These are phyloP conservation scores for Sanghuangporus sanghuang DNA, from an alignment of 1,284 basidiomycete species.

Conservation along the genomic window DNA sequence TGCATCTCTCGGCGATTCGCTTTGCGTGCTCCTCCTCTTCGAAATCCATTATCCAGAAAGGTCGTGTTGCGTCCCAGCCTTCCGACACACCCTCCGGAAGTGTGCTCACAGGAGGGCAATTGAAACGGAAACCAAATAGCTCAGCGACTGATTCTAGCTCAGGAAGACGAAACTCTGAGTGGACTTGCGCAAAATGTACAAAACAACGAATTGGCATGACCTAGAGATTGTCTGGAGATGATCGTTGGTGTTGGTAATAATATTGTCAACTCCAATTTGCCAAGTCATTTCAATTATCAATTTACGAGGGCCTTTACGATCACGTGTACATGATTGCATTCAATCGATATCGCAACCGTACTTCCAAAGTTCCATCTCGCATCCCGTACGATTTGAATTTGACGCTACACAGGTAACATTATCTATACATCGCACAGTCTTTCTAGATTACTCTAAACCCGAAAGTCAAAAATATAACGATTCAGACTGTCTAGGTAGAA, in stretches of 20 bases:
- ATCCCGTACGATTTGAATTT: too few relatives aligned
- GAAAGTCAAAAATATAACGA: too few relatives aligned
- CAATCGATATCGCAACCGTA: too few relatives aligned
- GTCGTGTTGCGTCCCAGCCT: constrained; percentile 50
- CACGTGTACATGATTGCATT: neutral
- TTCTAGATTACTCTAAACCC: too few relatives aligned
- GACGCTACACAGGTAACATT: too few relatives aligned
- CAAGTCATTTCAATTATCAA: neutral
- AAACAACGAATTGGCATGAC: constrained; percentile 48
- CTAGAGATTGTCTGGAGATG: neutral
- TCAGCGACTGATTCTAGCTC: constrained; percentile 72
- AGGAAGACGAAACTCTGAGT: constrained; percentile 77
- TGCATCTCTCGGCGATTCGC: constrained; percentile 72
- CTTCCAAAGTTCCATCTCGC: too few relatives aligned
- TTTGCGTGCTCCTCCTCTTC: constrained; percentile 70
- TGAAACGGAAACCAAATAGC: constrained; percentile 53
- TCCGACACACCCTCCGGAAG: constrained; percentile 23
- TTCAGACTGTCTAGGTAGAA: constrained; percentile 3
- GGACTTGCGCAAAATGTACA: constrained; percentile 74
- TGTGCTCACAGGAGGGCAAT: constrained; percentile 29
- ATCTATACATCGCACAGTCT: too few relatives aligned
- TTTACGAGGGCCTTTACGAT: neutral
- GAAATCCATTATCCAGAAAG: constrained; percentile 72
- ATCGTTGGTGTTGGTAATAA: too few relatives aligned
- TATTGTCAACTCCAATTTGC: neutral